phyloP scores from a whole-genome alignment of 768 basidiomycete species.

The Tricholoma saponaceum region DNA sequence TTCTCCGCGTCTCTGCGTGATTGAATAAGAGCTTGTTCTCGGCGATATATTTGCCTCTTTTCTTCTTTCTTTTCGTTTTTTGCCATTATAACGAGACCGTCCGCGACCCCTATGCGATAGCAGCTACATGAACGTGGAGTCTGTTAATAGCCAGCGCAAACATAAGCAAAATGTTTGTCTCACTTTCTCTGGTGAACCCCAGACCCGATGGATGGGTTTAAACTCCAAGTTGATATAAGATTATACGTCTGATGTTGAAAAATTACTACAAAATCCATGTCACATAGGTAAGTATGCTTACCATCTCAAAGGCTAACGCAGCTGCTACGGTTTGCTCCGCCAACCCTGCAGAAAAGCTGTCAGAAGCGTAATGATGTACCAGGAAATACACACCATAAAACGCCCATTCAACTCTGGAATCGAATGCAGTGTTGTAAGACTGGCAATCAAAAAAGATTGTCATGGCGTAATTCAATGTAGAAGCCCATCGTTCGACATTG shows the following conservation, averaged over 20 bases:
- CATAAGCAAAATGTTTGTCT: background rate
- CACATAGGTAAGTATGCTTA: background rate
- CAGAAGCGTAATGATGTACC: background rate
- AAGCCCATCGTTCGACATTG: background rate
- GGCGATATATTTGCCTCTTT: background rate
- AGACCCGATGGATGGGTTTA: background rate
- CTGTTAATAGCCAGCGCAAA: background rate
- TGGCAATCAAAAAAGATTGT: background rate
- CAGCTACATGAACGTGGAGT: background rate
- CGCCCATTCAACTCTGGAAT: background rate
- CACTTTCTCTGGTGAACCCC: background rate
- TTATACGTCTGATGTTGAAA: background rate
- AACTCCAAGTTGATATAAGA: background rate
- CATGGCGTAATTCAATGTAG: background rate
- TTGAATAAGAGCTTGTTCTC: background rate
- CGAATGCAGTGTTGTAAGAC: background rate
- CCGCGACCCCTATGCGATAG: background rate
- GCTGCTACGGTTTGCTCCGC: background rate
- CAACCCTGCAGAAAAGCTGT: background rate
- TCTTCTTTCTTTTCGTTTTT: background rate
- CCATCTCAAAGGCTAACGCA: conserved; percentile 1
- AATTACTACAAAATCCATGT: background rate
- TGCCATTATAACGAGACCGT: background rate
- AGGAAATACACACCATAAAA: background rate
- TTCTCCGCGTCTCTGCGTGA: conserved; percentile 1